phyloP scores from a whole-genome alignment of 2,329 filamentous ascomycete species.

The Penicillium sclerotigenum region DNA sequence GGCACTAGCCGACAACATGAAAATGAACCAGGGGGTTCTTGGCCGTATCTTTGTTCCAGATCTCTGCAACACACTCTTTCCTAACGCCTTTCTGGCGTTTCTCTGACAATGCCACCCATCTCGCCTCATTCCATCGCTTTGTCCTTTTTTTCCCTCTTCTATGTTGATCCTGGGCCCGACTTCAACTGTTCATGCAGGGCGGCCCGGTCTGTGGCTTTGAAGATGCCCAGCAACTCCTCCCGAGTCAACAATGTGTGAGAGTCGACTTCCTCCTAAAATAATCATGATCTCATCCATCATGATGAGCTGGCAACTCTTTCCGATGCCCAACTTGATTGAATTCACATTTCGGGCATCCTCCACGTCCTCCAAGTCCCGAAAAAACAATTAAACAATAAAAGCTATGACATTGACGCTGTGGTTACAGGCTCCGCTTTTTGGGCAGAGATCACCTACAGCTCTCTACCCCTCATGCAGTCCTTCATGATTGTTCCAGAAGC shows the following conservation, averaged over 20 bases:
- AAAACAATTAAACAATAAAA: slow-evolving; percentile 1
- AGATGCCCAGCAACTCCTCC: not conserved
- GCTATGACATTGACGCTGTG: slow-evolving; percentile 7
- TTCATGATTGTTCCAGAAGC: slow-evolving; percentile 24
- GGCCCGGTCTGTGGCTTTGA: slow-evolving; percentile 23
- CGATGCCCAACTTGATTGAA: slow-evolving; percentile 8
- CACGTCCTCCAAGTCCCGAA: not conserved
- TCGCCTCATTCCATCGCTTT: slow-evolving; percentile 2
- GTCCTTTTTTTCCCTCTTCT: not conserved
- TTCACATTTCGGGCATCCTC: slow-evolving; percentile 5
- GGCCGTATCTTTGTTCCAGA: slow-evolving; percentile 8
- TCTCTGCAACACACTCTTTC: slow-evolving; percentile 1
- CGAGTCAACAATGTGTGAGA: not conserved
- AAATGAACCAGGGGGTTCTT: not conserved
- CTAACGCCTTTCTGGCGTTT: not conserved
- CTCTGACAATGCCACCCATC: not conserved
- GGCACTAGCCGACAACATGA: slow-evolving; percentile 5
- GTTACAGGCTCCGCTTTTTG: slow-evolving; percentile 18
- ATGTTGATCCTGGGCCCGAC: slow-evolving; percentile 5
- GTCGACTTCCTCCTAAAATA: not conserved
- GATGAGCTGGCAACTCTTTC: slow-evolving; percentile 15
- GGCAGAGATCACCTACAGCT: slow-evolving; percentile 20
- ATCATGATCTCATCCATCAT: slow-evolving; percentile 3
- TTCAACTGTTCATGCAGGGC: slow-evolving; percentile 30
- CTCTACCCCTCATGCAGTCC: slow-evolving; percentile 18